phyloP scores from a whole-genome alignment of 176 grass and related monocot genomes.

The Thinopyrum elongatum region DNA sequence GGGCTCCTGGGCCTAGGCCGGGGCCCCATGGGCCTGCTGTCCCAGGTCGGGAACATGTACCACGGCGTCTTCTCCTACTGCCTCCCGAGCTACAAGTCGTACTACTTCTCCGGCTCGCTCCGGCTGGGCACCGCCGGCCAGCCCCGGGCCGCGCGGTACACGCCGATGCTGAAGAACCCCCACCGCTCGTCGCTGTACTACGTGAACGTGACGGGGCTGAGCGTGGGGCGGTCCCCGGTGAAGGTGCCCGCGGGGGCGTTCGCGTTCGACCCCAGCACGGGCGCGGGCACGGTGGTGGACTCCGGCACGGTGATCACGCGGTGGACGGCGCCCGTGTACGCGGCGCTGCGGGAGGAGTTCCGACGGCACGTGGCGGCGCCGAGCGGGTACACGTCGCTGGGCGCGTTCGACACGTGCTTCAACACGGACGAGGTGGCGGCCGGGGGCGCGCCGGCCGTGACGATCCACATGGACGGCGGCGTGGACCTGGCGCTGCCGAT shows the following conservation, averaged over 20 bases:
- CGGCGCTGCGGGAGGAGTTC: slow-evolving; percentile 80
- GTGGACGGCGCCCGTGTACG: slow-evolving; percentile 79
- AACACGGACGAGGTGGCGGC: slow-evolving; percentile 76
- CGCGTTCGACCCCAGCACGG: slow-evolving; percentile 62
- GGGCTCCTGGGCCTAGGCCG: slow-evolving; percentile 71
- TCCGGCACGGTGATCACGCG: slow-evolving; percentile 91
- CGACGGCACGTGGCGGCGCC: slow-evolving; percentile 73
- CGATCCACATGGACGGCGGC: slow-evolving; percentile 60
- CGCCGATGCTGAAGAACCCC: slow-evolving; percentile 78
- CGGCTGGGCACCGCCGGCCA: slow-evolving; percentile 72
- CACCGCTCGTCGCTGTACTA: slow-evolving; percentile 87
- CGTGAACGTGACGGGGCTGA: slow-evolving; percentile 81
- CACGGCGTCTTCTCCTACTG: slow-evolving; percentile 92
- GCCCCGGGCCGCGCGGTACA: slow-evolving; percentile 52
- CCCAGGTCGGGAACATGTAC: slow-evolving; percentile 62
- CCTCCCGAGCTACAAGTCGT: slow-evolving; percentile 88
- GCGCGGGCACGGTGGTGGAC: slow-evolving; percentile 86
- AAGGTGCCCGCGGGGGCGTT: slow-evolving; percentile 57
- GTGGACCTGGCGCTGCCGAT: slow-evolving; percentile 65
- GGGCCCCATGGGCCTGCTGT: slow-evolving; percentile 69
- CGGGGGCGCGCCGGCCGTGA: slow-evolving; percentile 51
- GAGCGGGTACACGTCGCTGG: slow-evolving; percentile 82
- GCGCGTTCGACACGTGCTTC: slow-evolving; percentile 97
- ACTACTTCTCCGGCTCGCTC: slow-evolving; percentile 92
- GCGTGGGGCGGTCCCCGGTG: slow-evolving; percentile 54